Conservation (phyloP, 192 early-diverging fungal species). For the Funneliformis geosporum region DNA sequence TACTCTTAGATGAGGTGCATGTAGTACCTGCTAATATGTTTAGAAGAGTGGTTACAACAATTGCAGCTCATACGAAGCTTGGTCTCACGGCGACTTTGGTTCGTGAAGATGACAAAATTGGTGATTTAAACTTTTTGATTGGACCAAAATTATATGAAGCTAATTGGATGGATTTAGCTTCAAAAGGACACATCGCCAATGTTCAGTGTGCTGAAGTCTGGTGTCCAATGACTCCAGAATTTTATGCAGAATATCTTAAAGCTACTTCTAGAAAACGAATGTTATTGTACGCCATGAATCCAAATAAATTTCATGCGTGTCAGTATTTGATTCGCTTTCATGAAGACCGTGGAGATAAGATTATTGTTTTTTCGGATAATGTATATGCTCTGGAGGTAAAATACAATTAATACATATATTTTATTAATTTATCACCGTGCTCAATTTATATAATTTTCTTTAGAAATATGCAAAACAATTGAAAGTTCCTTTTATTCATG, state of each 20-base stretch:
- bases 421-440: background rate
- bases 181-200: constrained; percentile 94
- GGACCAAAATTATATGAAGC: constrained; percentile 99
- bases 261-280: constrained; percentile 81
- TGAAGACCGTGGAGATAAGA: constrained; percentile 92
- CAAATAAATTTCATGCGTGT: constrained; percentile 96
- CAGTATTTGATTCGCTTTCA: constrained; percentile 96
- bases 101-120: constrained; percentile 98
- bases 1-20: constrained; percentile 98
- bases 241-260: constrained; percentile 90
- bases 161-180: constrained; percentile 99
- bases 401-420: background rate
- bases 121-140: constrained; percentile 95
- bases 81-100: constrained; percentile 98
- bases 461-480: constrained; percentile 78
- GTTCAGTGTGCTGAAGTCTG: constrained; percentile 99
- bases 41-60: constrained; percentile 86
- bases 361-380: constrained; percentile 99
- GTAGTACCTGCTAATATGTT: constrained; percentile 98
- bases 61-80: constrained; percentile 94
- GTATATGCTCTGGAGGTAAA: constrained; percentile 87
- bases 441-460: background rate
- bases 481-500: constrained; percentile 86
- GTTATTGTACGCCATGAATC: constrained; percentile 94
- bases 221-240: constrained; percentile 97